phyloP scores from a whole-genome alignment of 202 grass and related monocot genomes.

The Panicum hallii region DNA sequence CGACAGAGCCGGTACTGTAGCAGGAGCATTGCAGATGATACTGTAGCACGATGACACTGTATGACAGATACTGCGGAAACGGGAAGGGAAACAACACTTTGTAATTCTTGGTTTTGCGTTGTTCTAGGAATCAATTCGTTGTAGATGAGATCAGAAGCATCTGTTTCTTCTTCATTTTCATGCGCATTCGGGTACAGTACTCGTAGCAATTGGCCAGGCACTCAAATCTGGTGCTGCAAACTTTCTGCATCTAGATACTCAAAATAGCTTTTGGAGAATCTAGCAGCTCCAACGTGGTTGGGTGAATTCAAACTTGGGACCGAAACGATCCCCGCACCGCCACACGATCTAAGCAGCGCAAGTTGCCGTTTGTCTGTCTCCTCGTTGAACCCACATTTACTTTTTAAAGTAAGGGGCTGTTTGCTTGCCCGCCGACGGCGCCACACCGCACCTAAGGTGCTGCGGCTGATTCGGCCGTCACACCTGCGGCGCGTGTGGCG shows the following conservation, averaged over 20 bases:
- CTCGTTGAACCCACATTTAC: slow-evolving; percentile 12
- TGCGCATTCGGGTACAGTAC: too few relatives aligned
- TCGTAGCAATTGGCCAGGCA: background rate
- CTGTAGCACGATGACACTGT: background rate
- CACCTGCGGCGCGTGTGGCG: too few relatives aligned
- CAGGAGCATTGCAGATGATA: too few relatives aligned
- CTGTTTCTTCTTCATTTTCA: too few relatives aligned
- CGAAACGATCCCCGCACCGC: slow-evolving; percentile 9
- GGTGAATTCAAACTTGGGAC: slow-evolving; percentile 32
- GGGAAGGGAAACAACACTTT: slow-evolving; percentile 25
- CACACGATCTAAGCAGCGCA: slow-evolving; percentile 31
- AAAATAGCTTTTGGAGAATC: background rate
- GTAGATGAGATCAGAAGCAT: slow-evolving; percentile 6
- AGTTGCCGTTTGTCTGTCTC: slow-evolving; percentile 24
- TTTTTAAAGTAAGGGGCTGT: too few relatives aligned
- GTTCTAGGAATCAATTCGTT: slow-evolving; percentile 27
- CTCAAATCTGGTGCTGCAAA: background rate
- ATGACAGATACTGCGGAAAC: background rate
- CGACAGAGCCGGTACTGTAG: too few relatives aligned
- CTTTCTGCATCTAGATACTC: too few relatives aligned
- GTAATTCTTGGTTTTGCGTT: slow-evolving; percentile 35
- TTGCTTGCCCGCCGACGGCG: too few relatives aligned
- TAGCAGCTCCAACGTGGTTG: background rate
- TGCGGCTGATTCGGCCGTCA: too few relatives aligned
- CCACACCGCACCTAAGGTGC: too few relatives aligned